Evolutionary conservation across 83 land plant species (phyloP).

Genomic region (Isoetes engelmannii): DNA sequence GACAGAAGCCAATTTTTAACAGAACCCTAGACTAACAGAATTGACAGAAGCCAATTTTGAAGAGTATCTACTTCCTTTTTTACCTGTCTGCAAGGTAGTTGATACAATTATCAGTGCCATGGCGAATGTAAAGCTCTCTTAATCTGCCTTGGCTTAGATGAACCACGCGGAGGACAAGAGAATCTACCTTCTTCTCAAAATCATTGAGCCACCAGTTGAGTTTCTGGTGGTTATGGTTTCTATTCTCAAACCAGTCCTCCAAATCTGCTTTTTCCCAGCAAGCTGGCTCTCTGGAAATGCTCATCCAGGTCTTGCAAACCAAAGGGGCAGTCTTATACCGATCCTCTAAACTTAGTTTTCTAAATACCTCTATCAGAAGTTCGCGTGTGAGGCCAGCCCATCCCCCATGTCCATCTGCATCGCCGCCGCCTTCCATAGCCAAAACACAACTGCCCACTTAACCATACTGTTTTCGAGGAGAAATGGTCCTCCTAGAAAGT

Average conservation of each 20-base stretch:
- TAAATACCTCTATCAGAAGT: constrained; percentile 44
- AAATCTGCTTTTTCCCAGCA: constrained; percentile 39
- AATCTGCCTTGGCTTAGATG: constrained; percentile 15
- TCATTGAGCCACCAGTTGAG: constrained; percentile 3
- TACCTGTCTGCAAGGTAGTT: neutral
- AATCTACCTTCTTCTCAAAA: constrained; percentile 17
- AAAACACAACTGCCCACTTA: too few species aligned
- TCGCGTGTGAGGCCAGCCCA: constrained; percentile 56
- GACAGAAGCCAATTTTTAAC: neutral
- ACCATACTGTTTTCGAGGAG: too few species aligned
- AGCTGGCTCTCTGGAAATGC: constrained; percentile 41
- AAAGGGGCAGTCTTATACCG: constrained; percentile 39
- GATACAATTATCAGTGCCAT: constrained; percentile 14
- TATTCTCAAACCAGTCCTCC: constrained; percentile 33
- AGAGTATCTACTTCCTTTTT: neutral
- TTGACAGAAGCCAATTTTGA: neutral
- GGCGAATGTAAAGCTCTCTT: constrained; percentile 19
- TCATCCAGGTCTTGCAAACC: constrained; percentile 54
- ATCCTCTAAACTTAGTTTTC: constrained; percentile 40
- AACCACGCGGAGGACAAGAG: constrained; percentile 17
- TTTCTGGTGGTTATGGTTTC: constrained; percentile 16
- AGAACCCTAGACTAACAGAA: neutral
- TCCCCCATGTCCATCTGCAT: neutral
- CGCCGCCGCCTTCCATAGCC: constrained; percentile 2
- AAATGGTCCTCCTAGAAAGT: too few species aligned